Evolutionary conservation across 129 eudicot genomes (phyloP).

Genomic region (Dittrichia graveolens): DNA sequence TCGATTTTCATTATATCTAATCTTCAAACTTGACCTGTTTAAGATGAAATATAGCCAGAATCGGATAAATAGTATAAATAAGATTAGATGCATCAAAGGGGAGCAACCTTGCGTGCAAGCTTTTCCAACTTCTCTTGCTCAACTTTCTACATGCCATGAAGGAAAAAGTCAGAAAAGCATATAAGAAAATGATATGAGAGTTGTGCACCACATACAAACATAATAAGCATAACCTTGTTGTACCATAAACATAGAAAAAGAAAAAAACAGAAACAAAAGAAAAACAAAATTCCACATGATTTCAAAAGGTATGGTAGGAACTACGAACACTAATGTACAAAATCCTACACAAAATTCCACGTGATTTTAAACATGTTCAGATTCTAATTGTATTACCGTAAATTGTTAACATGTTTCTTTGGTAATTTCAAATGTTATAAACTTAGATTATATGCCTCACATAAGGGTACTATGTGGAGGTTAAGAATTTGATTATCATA

Average conservation of each 20-base stretch:
- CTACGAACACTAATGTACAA: neutral
- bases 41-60: conserved; percentile 3
- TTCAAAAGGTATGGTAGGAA: neutral
- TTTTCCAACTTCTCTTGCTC: conserved; percentile 94
- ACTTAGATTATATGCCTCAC: neutral
- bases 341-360: no score
- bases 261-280: neutral
- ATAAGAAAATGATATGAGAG: no score
- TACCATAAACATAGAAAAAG: neutral
- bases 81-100: neutral
- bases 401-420: neutral
- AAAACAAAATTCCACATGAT: neutral
- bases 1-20: neutral
- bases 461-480: neutral
- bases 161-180: neutral
- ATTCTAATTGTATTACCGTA: neutral
- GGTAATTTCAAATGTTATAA: neutral
- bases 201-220: neutral
- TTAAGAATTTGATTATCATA: neutral
- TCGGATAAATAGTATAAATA: neutral
- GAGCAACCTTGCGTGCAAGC: conserved; percentile 80
- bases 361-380: no score
- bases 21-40: neutral
- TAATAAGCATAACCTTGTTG: neutral
- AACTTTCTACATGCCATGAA: conserved; percentile 53